Percentiles rank a stretch among this genome's conserved stretches.
phyloP scores from a whole-genome alignment of 2,329 filamentous ascomycete genomes.

The Neonectria magnoliae region DNA sequence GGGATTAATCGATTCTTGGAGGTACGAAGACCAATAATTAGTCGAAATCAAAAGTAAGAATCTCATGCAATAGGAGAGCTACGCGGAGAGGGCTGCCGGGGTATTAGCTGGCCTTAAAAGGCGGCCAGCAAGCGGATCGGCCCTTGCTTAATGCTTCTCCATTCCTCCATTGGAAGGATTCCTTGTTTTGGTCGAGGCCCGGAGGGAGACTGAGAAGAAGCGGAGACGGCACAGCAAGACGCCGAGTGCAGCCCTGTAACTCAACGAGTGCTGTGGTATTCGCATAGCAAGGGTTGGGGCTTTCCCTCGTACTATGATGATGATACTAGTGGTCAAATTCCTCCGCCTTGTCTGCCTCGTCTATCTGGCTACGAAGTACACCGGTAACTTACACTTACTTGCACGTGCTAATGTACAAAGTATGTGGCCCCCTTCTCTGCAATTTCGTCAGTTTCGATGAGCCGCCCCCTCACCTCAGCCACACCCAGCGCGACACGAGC shows the following conservation, averaged over 20 bases:
- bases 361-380: too few species aligned
- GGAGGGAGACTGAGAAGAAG: conserved; percentile 1
- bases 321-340: neutral
- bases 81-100: conserved; percentile 1
- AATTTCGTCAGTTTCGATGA: conserved; percentile 14
- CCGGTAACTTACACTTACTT: neutral
- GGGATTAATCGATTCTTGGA: conserved; percentile 1
- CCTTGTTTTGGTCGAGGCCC: neutral
- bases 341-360: neutral
- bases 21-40: neutral
- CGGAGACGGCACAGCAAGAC: conserved; percentile 15
- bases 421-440: neutral
- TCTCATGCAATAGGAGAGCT: conserved; percentile 1
- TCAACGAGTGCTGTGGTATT: neutral
- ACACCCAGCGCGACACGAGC: conserved; percentile 6
- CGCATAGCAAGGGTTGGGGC: neutral
- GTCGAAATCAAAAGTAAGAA: neutral
- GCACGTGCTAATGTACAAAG: conserved; percentile 5
- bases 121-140: conserved; percentile 15
- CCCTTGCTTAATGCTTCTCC: conserved; percentile 10
- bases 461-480: conserved; percentile 13
- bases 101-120: conserved; percentile 6
- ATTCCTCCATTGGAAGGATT: neutral
- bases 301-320: neutral
- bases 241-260: neutral